Base-by-base conservation (phyloP, 345 rosid genomes). In the Pugionium cornutum region DNA sequence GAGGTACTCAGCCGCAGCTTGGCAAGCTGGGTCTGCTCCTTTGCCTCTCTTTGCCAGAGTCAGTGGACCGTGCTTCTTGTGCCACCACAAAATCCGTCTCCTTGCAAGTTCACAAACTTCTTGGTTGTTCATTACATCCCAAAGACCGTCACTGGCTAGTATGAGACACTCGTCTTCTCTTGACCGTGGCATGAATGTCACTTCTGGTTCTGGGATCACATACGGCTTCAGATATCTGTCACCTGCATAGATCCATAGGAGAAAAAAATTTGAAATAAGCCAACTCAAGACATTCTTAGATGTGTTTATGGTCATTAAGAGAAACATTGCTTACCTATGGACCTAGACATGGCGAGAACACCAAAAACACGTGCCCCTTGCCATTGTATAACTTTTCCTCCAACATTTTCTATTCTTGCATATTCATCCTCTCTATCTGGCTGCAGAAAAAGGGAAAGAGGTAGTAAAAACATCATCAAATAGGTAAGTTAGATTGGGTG, bases 371-470 rank as follows among this genome's bases (percentile, higher is more conserved):
- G 96, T 67, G 86, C 92, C 28, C 97, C 97, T 54, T 90, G 92
- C 99, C 97, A 94, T 40, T 88, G 92, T 64, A 94, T 94, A 74
- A 94, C 96, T 82, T 83, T 94, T 39, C 99, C 99, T 64, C 96
- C 99, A 52, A 97, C 92, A 52, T 86, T 92, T 75, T 94, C 97
- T 58, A 94, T 94, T 75, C 99, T 90, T 64, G 88, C 84, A 76
- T 82, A 88, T 75, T 90, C 99, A 79, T 94, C 99, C 67, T 90
- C 96, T 69, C 95, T 84, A 73, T 94, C 85, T 49, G 99, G 99
- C 99, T 92, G 78, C 70, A 68, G 18, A 18, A 18, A 18, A 18
- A 18, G 18, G 18, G 18, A 18, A 37, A 40, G 18, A 45, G 2
- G 31, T 25, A 37, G 8, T 3, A 27, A 45, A 32, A 6, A 50